phyloP scores from a whole-genome alignment of 2,329 filamentous ascomycete species.

The Talaromyces sp. region DNA sequence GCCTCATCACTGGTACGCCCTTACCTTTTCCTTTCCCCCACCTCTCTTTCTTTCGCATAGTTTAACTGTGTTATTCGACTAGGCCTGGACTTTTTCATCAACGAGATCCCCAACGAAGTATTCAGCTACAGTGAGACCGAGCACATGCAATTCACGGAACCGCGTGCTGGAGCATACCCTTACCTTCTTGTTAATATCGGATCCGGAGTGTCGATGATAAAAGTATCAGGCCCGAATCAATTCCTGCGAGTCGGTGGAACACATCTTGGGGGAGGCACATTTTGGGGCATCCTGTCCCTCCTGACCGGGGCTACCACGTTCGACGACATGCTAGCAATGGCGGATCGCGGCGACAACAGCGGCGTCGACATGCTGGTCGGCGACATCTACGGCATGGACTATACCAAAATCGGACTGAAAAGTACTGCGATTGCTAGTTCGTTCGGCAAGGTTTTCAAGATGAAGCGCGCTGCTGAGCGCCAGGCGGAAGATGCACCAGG shows the following conservation, averaged over 20 bases:
- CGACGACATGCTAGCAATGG: slow-evolving; percentile 92
- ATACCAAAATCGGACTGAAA: slow-evolving; percentile 93
- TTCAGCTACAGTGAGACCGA: slow-evolving; percentile 92
- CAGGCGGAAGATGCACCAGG: slow-evolving; percentile 65
- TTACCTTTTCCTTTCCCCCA: neutral
- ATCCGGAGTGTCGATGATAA: slow-evolving; percentile 94
- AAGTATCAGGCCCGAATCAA: slow-evolving; percentile 82
- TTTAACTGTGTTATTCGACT: slow-evolving; percentile 7
- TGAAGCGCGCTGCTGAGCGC: slow-evolving; percentile 78
- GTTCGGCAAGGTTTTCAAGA: slow-evolving; percentile 93
- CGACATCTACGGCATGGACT: slow-evolving; percentile 95
- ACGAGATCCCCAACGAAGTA: slow-evolving; percentile 92
- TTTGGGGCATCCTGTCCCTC: slow-evolving; percentile 90
- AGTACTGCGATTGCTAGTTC: slow-evolving; percentile 92
- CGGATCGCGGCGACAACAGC: slow-evolving; percentile 84
- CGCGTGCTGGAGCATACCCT: slow-evolving; percentile 80
- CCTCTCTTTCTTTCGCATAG: too few species aligned
- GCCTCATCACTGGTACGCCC: slow-evolving; percentile 75
- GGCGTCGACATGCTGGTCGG: slow-evolving; percentile 95
- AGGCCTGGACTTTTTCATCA: slow-evolving; percentile 98
- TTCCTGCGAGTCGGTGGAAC: slow-evolving; percentile 92
- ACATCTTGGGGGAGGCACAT: slow-evolving; percentile 90
- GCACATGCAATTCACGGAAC: slow-evolving; percentile 82
- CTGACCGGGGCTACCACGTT: slow-evolving; percentile 93
- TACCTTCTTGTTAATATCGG: slow-evolving; percentile 98